Percentiles rank a stretch among this genome's conserved stretches.
These are phyloP conservation scores for Xylaria sp. DNA, from an alignment of 2,329 filamentous ascomycete species.

Conservation along the genomic window DNA sequence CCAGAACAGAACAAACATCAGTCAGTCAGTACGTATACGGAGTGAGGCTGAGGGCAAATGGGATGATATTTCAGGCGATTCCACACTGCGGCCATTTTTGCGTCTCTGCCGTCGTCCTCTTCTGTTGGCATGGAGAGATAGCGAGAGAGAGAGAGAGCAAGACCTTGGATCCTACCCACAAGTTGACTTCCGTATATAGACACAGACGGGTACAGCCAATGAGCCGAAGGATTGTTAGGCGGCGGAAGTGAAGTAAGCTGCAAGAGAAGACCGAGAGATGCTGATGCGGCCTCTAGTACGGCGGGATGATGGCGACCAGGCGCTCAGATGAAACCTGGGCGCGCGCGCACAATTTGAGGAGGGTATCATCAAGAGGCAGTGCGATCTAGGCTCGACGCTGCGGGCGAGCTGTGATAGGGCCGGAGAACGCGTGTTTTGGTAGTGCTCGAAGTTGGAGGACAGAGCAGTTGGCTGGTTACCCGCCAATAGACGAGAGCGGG, in stretches of 20 bases:
- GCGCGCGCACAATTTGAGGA: slow-evolving; percentile 37
- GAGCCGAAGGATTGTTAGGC: slow-evolving; percentile 31
- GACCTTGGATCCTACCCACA: slow-evolving; percentile 29
- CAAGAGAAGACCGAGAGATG: slow-evolving; percentile 40
- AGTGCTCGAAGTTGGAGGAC: slow-evolving; percentile 19
- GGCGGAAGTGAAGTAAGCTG: slow-evolving; percentile 41
- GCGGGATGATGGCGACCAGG: slow-evolving; percentile 40
- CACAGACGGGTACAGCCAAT: slow-evolving; percentile 37
- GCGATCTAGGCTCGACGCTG: slow-evolving; percentile 23
- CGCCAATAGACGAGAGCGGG: slow-evolving; percentile 25
- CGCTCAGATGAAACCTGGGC: slow-evolving; percentile 46
- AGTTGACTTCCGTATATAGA: slow-evolving; percentile 40
- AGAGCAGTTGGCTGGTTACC: slow-evolving; percentile 14
- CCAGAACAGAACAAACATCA: slow-evolving; percentile 32
- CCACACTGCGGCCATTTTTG: slow-evolving; percentile 33
- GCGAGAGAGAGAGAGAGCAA: neutral
- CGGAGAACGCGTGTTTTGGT: slow-evolving; percentile 26
- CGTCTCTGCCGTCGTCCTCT: neutral
- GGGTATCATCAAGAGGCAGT: slow-evolving; percentile 45
- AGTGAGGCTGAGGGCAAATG: slow-evolving; percentile 43
- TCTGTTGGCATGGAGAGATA: slow-evolving; percentile 10
- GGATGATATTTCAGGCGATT: slow-evolving; percentile 39
- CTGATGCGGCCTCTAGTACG: slow-evolving; percentile 42
- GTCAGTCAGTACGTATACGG: slow-evolving; percentile 29
- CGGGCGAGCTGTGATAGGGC: slow-evolving; percentile 23